Evolutionary conservation across 257 asterid species (phyloP), one percentile per base, ranked within the genome.

Genomic region (Rauvolfia tetraphylla): DNA sequence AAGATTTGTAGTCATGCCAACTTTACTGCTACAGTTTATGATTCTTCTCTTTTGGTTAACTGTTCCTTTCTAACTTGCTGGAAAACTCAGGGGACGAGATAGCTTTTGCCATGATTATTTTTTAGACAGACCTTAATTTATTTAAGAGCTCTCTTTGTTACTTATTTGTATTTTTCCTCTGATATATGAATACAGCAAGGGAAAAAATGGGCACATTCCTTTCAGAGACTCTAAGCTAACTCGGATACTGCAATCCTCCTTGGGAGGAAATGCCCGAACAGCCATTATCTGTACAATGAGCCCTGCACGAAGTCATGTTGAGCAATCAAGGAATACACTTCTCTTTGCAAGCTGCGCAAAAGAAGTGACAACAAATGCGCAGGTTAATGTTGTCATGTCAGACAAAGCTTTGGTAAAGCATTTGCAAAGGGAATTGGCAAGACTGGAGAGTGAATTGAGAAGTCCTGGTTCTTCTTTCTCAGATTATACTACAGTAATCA

Each of bases 241-340:
- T 36, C 92, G 99, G 73, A 95, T 95, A 72, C 92, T 95, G 48
- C 99, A 95, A 80, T 82, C 93, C 0, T 90, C 98, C 29, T 81
- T 95, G 82, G 97, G 96, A 39, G 99, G 97, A 44, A 92, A 95
- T 81, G 96, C 96, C 57, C 87, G 89, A 84, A 90, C 95, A 33
- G 95, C 98, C 84, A 89, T 95, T 80, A 95, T 95, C 70, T 95
- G 99, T 81, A 92, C 98, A 3, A 82, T 92, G 95, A 95, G 96
- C 86, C 99, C 99, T 49, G 97, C 98, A 13, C 86, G 96, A 54
- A 85, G 79, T 74, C 98, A 90, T 70, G 96, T 91, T 34, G 99
- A 95, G 87, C 99, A 95, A 81, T 95, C 98, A 5, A 95, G 99
- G 80, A 95, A 95, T 83, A 92, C 99, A 53, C 99, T 95, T 81